Evolutionary conservation across 495 filamentous ascomycete genomes (phyloP), one percentile per base, ranked within the genome.

Genomic region (Jackrogersella multiformis): DNA sequence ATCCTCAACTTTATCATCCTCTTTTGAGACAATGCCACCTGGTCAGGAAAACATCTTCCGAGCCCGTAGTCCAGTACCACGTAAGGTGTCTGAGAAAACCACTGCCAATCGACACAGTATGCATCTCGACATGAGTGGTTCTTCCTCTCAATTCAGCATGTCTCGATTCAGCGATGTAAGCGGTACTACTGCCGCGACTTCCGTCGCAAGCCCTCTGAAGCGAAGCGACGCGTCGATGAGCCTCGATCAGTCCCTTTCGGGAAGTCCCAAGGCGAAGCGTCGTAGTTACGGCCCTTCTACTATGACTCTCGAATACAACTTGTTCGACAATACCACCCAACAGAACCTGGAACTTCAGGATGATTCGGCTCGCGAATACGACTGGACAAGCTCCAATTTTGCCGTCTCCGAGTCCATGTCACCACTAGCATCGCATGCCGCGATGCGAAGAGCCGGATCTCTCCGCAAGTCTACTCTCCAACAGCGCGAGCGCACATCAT

Each of bases 181-280:
- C 15, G 74, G 38, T 56, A 78, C 79, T 53, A 39, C 57, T 8
- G 34, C 76, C 1, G 54, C 79, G 10, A 78, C 83, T 30, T 79
- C 83, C 16, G 87, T 90, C 45, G 88, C 90, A 26, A 97, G 94
- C 73, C 95, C 95, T 0, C 78, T 99, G 42, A 98, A 98, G 79
- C 87, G 96, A 48, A 96, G 88, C 69, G 95, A 99, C 76, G 89
- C 90, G 5, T 89, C 90, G 12, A 95, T 96, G 90, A 91, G 91
- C 70, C 76, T 96, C 12, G 94, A 96, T 65, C 88, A 90, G 49
- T 79, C 87, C 13, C 86, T 82, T 60, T 80, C 89, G n/a, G 92
- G 89, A 34, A 97, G 91, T 68, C 93, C 94, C 1, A 89, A 92
- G 18, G 87, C 91, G 10, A 97, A 97, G 82, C 84, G 94, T 44